A percentile compares a stretch with the other conserved stretches of the same genome.
phyloP scores from a whole-genome alignment of 1,284 basidiomycete genomes.

The Phellinidium pouzarii region DNA sequence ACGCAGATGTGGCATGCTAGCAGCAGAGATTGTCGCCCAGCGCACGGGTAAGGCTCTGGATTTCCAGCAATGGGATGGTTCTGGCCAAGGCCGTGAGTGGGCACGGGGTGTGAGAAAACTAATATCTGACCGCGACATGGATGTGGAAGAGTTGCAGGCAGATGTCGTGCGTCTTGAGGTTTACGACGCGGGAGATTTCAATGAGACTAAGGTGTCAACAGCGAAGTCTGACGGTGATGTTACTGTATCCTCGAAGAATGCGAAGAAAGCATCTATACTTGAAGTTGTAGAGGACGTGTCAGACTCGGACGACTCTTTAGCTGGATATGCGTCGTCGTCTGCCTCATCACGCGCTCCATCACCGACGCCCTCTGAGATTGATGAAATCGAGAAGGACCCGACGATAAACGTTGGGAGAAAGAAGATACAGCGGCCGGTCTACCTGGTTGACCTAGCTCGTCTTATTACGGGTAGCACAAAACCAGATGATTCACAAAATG shows the following conservation, averaged over 20 bases:
- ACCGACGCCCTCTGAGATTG: slow-evolving; percentile 73
- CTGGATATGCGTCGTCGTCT: slow-evolving; percentile 60
- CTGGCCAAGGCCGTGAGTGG: slow-evolving; percentile 64
- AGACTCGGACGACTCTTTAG: slow-evolving; percentile 80
- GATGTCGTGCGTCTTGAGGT: slow-evolving; percentile 8
- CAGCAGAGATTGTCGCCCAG: slow-evolving; percentile 73
- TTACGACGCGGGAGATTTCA: slow-evolving; percentile 1
- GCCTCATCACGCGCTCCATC: slow-evolving; percentile 71
- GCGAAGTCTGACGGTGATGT: slow-evolving; percentile 4
- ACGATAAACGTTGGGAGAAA: slow-evolving; percentile 59
- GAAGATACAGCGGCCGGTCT: slow-evolving; percentile 71
- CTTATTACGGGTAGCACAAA: slow-evolving; percentile 51
- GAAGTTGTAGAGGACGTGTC: slow-evolving; percentile 31
- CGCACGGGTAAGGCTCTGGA: slow-evolving; percentile 58
- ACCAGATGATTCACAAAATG: slow-evolving; percentile 59
- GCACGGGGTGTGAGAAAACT: slow-evolving; percentile 50
- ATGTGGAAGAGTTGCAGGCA: slow-evolving; percentile 30
- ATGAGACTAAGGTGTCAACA: slow-evolving; percentile 7
- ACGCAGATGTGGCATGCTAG: slow-evolving; percentile 89
- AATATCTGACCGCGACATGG: slow-evolving; percentile 44
- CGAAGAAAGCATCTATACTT: not conserved
- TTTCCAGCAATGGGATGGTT: slow-evolving; percentile 83
- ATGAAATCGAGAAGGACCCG: slow-evolving; percentile 81
- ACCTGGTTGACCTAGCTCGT: slow-evolving; percentile 72
- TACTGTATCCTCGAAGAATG: not conserved